Evolutionary conservation across 78 protist genomes (phyloP), one percentile per base, ranked within the genome.

Genomic region (Planoprotostelium fungivorum): DNA sequence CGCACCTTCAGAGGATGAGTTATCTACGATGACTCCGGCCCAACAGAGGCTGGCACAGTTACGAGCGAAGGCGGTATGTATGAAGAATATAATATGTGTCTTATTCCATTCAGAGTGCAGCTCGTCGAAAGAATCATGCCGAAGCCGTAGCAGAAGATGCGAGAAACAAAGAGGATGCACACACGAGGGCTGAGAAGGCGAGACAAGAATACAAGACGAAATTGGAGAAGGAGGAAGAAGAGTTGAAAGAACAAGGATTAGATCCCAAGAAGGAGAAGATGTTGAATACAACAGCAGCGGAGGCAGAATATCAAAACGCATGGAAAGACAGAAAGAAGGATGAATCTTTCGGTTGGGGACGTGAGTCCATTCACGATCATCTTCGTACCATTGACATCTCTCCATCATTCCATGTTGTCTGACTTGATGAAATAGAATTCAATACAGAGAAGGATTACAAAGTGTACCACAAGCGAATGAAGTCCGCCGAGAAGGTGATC

Each of bases 111-210:
- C 16, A 51, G 73, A 51, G 16, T 51, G 73, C 73, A 5, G 73
- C 73, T 16, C 73, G 73, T 16, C 5, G 73, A 51, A 51, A 16
- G 31, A 51, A 51, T 51, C 73, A 51, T 51, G 73, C 73, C 5
- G 73, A 51, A n/a, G 94, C 90, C 35, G 92, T 92, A 1, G 92
- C 89, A 84, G 94, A 92, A 86, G 93, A 92, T 83, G 88, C 84
- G 35, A 84, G 91, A 73, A 83, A 90, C 84, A 88, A 88, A 36
- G 87, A 88, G 36, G 90, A 88, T 29, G 89, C 89, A 63, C 35
- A 83, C 35, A 38, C 87, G 34, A 89, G 89, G 38, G 34, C 63
- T 1, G 94, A 92, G 1, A 92, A 92, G 63, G 87, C 89, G 36
- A 88, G 85, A 37, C 73, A 35, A 89, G 87, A 90, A 51, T 92